Evolutionary conservation across 202 grass and related monocot species (phyloP), one percentile per base, ranked within the genome.

Genomic region (Zoysia matrella): DNA sequence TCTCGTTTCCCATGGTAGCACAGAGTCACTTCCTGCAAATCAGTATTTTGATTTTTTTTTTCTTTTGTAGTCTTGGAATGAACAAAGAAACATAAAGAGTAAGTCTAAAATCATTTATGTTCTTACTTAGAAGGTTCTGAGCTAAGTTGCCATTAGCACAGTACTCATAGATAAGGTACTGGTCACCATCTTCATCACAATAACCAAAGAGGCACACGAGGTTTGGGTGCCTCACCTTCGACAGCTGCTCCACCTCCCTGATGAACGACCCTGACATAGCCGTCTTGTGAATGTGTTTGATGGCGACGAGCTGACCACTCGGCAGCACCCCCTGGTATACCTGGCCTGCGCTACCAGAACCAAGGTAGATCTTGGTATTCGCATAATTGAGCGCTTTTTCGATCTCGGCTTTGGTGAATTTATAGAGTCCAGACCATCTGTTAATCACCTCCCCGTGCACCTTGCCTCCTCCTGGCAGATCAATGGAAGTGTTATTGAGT

Each of bases 251-350:
- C 8, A 86, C 92, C 67, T 94, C 92, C 72, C 83, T 63, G 0
- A 71, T 84, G 86, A 94, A 94, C 18, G 83, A 84, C 9, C 43
- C 83, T 0, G 73, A 84, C 85, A 83, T 89, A 0, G 86, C 86
- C 1, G 83, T 75, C 57, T 60, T 80, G 70, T 91, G 87, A 44
- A 94, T 82, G 69, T 86, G 92, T 83, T 94, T 94, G 64, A 94
- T 76, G 3, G 88, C 92, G 0, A 94, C 80, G 1, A 86, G 88
- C 80, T 94, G 88, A 18, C 92, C 83, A 11, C 92, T 94, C 0
- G 88, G 92, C 8, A 94, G 92, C 36, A 86, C 80, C 7, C 92
- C 92, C 36, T 91, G 86, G 73, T 89, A 90, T 10, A 94, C 92
- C 66, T 72, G 86, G 3, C 88, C 88, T 2, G 92, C 89, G n/a